Evolutionary conservation across 352 stramenopile genomes (phyloP), one percentile per base, ranked within the genome.

Genomic region (Pseudoperonospora humuli): DNA sequence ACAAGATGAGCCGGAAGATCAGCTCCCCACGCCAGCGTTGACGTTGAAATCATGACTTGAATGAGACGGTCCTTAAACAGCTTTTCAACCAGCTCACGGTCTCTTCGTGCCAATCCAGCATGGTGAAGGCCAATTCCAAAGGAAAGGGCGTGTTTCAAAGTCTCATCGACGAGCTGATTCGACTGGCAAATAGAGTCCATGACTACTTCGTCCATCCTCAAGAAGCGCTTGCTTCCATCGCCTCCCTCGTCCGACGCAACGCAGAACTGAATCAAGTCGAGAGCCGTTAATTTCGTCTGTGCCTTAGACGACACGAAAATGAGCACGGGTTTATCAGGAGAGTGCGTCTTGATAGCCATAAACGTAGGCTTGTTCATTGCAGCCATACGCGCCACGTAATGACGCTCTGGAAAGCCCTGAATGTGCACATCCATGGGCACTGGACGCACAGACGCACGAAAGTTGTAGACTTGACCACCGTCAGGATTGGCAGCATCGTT

Each of bases 361-460:
- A 98, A 99, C 5, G 91, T 97, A 5, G 96, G 96, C 39, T 99
- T 99, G 70, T 99, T 99, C 96, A 99, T 99, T 7, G 93, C 98
- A 3, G 93, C 91, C 96, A 99, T 99, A 11, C 96, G 74, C 14
- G 95, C 86, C 43, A 96, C 97, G 39, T 98, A 98, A 42, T 98
- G 94, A 25, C 95, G 91, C 23, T 97, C 95, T 0, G 94, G 84
- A 45, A 96, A 98, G 7, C 93, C 93, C 61, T 98, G 92, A 33
- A 99, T 91, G 49, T 98, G 94, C 17, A 98, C 86, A 28, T 97
- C 77, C 65, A 98, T 97, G 4, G 95, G 93, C 26, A 98, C 89
- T 0, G 97, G 96, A n/a, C 96, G 83, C 29, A 98, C 94, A 13
- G 84, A 95, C 17, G 91, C 72, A 14, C 82, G 77, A 50, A 98